Evolutionary conservation across 2,329 filamentous ascomycete species (phyloP).

Genomic region (Fusarium floridanum): DNA sequence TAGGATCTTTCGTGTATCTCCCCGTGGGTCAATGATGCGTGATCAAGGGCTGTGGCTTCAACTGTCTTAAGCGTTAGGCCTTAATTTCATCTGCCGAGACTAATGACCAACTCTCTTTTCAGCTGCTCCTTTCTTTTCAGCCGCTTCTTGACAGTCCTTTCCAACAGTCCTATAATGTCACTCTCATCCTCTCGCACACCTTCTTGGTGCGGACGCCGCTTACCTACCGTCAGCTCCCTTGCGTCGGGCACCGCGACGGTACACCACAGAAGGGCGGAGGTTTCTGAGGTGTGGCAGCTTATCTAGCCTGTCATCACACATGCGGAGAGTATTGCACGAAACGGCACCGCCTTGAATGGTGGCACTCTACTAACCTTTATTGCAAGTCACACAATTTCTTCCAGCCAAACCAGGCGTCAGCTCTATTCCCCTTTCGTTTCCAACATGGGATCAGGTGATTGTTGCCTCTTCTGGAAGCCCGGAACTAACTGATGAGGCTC

Average conservation of each 20-base stretch:
- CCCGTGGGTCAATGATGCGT: not conserved
- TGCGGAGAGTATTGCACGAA: not conserved
- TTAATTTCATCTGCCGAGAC: not conserved
- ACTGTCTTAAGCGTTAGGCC: not conserved
- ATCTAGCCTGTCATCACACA: not conserved
- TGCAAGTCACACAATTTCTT: not conserved
- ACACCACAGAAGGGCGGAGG: not conserved
- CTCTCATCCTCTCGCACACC: not conserved
- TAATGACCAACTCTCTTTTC: not conserved
- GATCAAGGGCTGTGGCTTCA: not conserved
- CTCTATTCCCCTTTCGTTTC: not conserved
- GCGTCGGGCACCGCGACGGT: not conserved
- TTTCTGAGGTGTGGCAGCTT: not conserved
- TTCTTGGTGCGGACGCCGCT: not conserved
- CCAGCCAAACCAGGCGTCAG: not conserved
- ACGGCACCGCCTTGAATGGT: not conserved
- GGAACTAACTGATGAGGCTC: not conserved
- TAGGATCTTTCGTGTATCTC: not conserved
- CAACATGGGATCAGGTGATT: not conserved
- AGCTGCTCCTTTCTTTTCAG: not conserved
- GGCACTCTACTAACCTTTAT: not conserved
- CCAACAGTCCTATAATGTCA: not conserved
- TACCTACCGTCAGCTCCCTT: not conserved
- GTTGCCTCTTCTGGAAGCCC: not conserved
- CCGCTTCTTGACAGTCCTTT: not conserved